Evolutionary conservation across 495 filamentous ascomycete genomes (phyloP).

Genomic region (Penicillium psychrofluorescens): DNA sequence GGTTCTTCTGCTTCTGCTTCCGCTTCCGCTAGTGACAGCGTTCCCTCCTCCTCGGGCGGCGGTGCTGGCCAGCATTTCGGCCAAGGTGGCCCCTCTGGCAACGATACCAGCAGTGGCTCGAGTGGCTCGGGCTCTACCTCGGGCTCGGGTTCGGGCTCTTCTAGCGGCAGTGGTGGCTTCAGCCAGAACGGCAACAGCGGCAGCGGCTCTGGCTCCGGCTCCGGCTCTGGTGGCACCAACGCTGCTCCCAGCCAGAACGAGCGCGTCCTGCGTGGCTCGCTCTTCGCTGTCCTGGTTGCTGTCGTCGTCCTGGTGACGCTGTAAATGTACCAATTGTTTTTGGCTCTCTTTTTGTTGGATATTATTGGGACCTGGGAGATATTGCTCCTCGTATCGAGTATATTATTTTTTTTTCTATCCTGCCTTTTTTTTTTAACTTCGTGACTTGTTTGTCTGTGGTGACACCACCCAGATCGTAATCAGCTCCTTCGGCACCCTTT

Average conservation of each 20-base stretch:
- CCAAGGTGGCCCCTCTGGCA: too few species aligned
- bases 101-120: too few species aligned
- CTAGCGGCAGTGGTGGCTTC: too few species aligned
- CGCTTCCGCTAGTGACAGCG: slow-evolving; percentile 17
- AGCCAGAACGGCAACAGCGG: slow-evolving; percentile 12
- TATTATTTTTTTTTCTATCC: slow-evolving; percentile 6
- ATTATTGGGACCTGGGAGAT: background rate
- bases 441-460: too few species aligned
- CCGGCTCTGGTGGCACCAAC: slow-evolving; percentile 10
- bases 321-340: slow-evolving; percentile 22
- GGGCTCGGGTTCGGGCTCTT: too few species aligned
- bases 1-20: slow-evolving; percentile 13
- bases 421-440: background rate
- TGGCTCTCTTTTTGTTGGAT: background rate
- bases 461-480: too few species aligned
- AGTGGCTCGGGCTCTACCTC: too few species aligned
- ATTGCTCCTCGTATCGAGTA: slow-evolving; percentile 11
- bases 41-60: slow-evolving; percentile 25
- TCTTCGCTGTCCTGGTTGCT: slow-evolving; percentile 51
- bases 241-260: slow-evolving; percentile 19
- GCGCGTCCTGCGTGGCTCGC: slow-evolving; percentile 42
- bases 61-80: slow-evolving; percentile 22
- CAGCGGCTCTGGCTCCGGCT: slow-evolving; percentile 23
- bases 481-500: too few species aligned
- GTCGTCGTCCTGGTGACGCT: slow-evolving; percentile 47